Base-by-base conservation (phyloP, 2,329 filamentous ascomycete genomes). In the Fusarium poae region DNA sequence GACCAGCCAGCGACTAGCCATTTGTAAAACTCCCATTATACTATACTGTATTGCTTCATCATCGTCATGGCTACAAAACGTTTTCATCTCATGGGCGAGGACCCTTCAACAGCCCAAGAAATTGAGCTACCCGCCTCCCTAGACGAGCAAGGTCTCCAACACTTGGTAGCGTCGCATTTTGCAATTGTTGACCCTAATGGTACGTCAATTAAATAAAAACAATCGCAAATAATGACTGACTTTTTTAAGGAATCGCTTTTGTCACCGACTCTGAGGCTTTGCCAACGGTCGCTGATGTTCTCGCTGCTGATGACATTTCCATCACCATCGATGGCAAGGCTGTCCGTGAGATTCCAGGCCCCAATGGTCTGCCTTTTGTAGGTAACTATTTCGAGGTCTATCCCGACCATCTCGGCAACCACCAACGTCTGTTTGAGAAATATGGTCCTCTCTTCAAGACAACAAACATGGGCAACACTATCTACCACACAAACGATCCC, bases 321-420 rank as follows among this genome's bases (percentile, higher is more conserved):
- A 79, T 86, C 65, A 82, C 79, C 6, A 79, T 87, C 18, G 84
- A 86, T 58, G 83, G 84, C 23, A 79, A 83, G 37, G 71, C 78
- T 6, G 81, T 87, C 9, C 83, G 82, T 2, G 78, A 82, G 4
- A 76, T 88, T 10, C 86, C 84, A 3, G 85, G 86, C 0, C 84
- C 86, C 6, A 76, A 74, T 20, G 82, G 80, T 6, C 76, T 84
- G 2, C 83, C 83, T 3, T 78, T 82, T n/a, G 75, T 88, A 5
- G 86, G 86, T 21, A 86, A 82, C 68, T 85, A 82, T 75, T 83
- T 84, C 44, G 84, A 88, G 62, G 75, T 88, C 12, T 88, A 82
- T 68, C 86, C 86, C 0, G 86, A 88, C 65, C 85, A 86, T 61
- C 78, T 88, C 1, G 86, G 86, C 5, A 88, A 88, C 74, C 82